These are phyloP conservation scores for Nephromyces sp. DNA, from an alignment of 169 alveolate species.

Conservation along the genomic window DNA sequence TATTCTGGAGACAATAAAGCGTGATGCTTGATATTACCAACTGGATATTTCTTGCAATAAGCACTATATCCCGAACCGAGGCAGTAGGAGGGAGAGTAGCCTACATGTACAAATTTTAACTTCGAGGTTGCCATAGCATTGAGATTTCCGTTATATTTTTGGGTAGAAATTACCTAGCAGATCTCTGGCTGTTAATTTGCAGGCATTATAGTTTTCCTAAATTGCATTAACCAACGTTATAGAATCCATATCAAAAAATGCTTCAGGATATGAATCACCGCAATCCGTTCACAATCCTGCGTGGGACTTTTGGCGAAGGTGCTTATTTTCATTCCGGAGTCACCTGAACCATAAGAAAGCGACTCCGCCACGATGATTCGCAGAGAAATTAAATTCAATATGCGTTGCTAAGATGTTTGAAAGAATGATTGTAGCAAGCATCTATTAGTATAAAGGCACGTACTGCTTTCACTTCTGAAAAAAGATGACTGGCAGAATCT, in stretches of 20 bases:
- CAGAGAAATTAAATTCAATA: background rate
- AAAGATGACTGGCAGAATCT: conserved; percentile 12
- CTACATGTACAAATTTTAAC: background rate
- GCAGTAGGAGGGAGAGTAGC: conserved; percentile 15
- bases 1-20: background rate
- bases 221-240: background rate
- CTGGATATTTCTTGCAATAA: conserved; percentile 28
- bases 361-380: background rate
- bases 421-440: background rate
- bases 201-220: conserved; percentile 28
- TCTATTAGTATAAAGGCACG: background rate
- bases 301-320: conserved; percentile 10
- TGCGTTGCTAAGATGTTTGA: background rate
- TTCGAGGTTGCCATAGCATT: background rate
- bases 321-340: background rate
- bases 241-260: background rate
- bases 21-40: conserved; percentile 11
- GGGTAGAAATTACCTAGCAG: conserved; percentile 7
- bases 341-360: background rate
- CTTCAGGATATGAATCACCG: background rate
- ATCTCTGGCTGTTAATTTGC: conserved; percentile 13
- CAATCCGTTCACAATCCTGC: conserved; percentile 20
- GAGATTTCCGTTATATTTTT: background rate
- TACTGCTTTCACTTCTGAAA: conserved; percentile 10
- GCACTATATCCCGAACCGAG: conserved; percentile 22